Base-by-base conservation (phyloP, 495 filamentous ascomycete species). In the Xylaria castorea region DNA sequence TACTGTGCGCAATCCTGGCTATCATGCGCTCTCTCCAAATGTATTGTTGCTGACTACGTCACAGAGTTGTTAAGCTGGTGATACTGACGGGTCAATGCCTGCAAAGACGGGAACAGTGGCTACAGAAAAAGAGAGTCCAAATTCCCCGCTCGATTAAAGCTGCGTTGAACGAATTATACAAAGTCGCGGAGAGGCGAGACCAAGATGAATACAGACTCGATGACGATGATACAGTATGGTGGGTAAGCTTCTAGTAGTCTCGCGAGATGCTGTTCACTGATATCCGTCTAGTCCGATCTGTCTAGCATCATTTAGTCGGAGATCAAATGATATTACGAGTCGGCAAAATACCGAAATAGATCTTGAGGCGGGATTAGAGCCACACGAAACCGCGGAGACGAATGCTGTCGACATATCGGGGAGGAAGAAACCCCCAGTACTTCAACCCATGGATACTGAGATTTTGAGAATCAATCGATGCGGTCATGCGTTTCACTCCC, bases 401-500 rank as follows among this genome's bases (percentile, higher is more conserved):
- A 55, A 42, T 34, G 48, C 67, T 1, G 50, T 66, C 34, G 57
- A 12, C 12, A 27, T 64, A 6, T 27, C 63, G 18, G 25, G 44
- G 25, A 32, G 68, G 62, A 53, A 51, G 36, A 48, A 69, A 36
- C 16, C 25, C 1, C 68, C 44, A 12, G 27, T 65, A 27, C 57
- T 65, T 18, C 68, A 75, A 40, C 68, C 74, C 1, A 57, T 64
- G 42, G 63, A 76, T 1, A 69, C 73, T 57, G 78, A 78, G 2
- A 71, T 75, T 1, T 27, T 80, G 22, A 70, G 60, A 53, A 25
- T 78, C 55, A 70, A 75, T n/a, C 63, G 66, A 55, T 80, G 78
- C 36, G 66, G 50, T 5, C 78, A 80, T 25, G 5, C 68, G 5
- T 80, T 78, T 60, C 77, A 80, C 66, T 62, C 76, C 4, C 61